Base-by-base conservation (phyloP, 345 rosid species). In the Isatis tinctoria region DNA sequence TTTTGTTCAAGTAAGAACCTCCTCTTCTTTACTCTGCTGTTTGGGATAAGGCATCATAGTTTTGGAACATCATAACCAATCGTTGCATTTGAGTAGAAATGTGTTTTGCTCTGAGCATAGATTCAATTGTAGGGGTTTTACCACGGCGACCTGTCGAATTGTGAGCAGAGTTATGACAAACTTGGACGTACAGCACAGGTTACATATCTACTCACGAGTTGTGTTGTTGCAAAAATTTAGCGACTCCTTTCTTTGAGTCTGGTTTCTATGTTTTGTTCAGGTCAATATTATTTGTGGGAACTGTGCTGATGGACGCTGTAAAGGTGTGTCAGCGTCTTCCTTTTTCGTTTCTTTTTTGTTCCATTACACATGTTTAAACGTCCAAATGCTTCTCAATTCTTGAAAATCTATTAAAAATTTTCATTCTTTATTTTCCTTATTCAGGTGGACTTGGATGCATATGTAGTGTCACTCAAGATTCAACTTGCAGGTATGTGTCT, bases 141-240 rank as follows among this genome's bases (percentile, higher is more conserved):
- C 81, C 81, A 79, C 57, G 97, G 98, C 3, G 99, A 94, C 79
- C 77, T 94, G 62, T 28, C 64, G 39, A 84, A 86, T 41, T 94
- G 98, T 76, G 98, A 94, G 82, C 30, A 8, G 16, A 94, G 81
- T 81, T 86, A 87, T 73, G 99, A 95, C 80, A 87, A 92, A 83
- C 82, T 83, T 92, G 97, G 97, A 72, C 88, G 97, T 32, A 92
- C 99, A 41, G 82, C 99, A 47, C 89, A 90, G 96, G 99, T 92
- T 69, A 45, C 74, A 74, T 65, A 49, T 43, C 44, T 53, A 52
- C 20, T 12, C 10, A 32, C 12, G 16, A 24, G 60, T 44, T 80
- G 37, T 58, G 18, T 20, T 60, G 9, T 27, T 20, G 20, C 12
- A 11, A 45, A 6, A 0, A 30, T 40, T 9, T 18, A 39, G 36